Conservation (phyloP, 805 yeast genomes). For the Diddensiella santjacobensis region DNA sequence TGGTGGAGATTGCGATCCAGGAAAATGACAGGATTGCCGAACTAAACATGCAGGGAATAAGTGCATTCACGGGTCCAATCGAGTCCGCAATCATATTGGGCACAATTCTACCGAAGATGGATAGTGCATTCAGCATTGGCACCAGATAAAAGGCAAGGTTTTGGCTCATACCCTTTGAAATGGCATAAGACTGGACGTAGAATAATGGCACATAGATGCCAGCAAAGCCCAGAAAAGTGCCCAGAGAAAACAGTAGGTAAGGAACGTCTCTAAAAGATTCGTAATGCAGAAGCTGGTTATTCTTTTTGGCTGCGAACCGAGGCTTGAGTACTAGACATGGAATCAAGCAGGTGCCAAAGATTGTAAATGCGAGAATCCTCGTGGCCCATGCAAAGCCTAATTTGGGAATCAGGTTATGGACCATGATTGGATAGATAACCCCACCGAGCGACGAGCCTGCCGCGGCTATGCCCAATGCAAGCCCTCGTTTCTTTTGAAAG, state of each 20-base stretch:
- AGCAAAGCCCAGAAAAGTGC: constrained; percentile 28
- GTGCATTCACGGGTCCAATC: constrained; percentile 44
- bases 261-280: constrained; percentile 21
- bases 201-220: constrained; percentile 35
- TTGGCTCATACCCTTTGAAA: constrained; percentile 21
- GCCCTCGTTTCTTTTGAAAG: constrained; percentile 41
- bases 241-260: constrained; percentile 21
- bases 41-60: constrained; percentile 31
- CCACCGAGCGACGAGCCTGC: constrained; percentile 53
- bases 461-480: constrained; percentile 45
- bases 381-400: constrained; percentile 51
- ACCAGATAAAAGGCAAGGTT: constrained; percentile 29
- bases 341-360: constrained; percentile 27
- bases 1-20: constrained; percentile 35
- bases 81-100: constrained; percentile 47
- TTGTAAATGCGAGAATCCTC: constrained; percentile 42
- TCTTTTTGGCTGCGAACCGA: constrained; percentile 27
- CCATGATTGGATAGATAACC: constrained; percentile 45
- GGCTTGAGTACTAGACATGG: constrained; percentile 25
- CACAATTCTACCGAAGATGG: constrained; percentile 48
- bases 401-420: constrained; percentile 39
- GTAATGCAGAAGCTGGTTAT: constrained; percentile 22
- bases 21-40: constrained; percentile 33
- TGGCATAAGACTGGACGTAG: constrained; percentile 33
- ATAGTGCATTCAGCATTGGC: constrained; percentile 35